Conservation (phyloP, 495 filamentous ascomycete genomes). For the Podospora australis region DNA sequence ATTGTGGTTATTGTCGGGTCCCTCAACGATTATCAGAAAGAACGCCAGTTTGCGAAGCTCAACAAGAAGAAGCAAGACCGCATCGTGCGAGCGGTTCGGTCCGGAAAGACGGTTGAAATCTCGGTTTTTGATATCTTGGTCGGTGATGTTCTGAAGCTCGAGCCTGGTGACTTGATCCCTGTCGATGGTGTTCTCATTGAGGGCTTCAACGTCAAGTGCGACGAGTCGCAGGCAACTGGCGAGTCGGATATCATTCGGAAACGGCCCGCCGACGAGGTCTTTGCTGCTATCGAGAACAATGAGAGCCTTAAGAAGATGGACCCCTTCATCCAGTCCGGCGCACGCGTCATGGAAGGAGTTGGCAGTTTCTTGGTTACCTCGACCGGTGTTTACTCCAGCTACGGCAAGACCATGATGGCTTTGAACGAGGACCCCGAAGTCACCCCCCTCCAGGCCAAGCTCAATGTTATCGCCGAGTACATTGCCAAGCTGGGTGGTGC, state of each 20-base stretch:
- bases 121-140: conserved; percentile 67
- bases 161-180: conserved; percentile 69
- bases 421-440: conserved; percentile 84
- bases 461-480: conserved; percentile 84
- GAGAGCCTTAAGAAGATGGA: conserved; percentile 77
- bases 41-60: conserved; percentile 70
- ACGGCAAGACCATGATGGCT: conserved; percentile 92
- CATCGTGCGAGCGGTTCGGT: conserved; percentile 67
- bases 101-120: conserved; percentile 64
- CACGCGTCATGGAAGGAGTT: conserved; percentile 86
- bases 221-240: conserved; percentile 78
- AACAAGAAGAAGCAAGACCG: conserved; percentile 79
- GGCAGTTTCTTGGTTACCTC: conserved; percentile 83
- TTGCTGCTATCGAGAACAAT: conserved; percentile 66
- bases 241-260: conserved; percentile 80
- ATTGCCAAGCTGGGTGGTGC: conserved; percentile 89
- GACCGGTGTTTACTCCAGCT: conserved; percentile 78
- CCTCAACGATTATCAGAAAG: conserved; percentile 73
- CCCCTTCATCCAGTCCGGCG: conserved; percentile 89
- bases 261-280: conserved; percentile 68
- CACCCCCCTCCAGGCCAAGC: conserved; percentile 89
- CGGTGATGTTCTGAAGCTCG: conserved; percentile 66
- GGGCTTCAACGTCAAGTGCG: conserved; percentile 70
- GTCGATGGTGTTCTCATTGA: conserved; percentile 69
- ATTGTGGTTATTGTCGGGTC: conserved; percentile 72